Evolutionary conservation across 768 basidiomycete species (phyloP), one percentile per base, ranked within the genome.

Genomic region (Pholiota conissans): DNA sequence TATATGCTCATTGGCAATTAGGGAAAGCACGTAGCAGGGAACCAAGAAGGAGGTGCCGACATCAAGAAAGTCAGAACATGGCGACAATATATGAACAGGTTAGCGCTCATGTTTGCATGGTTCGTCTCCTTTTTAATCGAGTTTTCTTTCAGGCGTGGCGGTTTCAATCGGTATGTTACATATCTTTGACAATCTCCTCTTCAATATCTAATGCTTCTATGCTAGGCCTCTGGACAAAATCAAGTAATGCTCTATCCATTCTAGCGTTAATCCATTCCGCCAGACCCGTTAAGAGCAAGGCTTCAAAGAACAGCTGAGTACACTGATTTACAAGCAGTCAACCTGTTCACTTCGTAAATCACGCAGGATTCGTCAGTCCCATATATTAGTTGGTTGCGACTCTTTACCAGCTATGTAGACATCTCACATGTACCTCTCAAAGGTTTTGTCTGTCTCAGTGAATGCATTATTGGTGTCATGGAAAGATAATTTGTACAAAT

Each of bases 41-140:
- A 96, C 58, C 89, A 95, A 73, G 88, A 90, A 60, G 90, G 88
- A 42, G 65, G 58, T 34, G 81, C 78, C 32, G 72, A 84, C 53
- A 72, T 89, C 63, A 94, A 91, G 80, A 94, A 93, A 75, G 84
- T 83, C 56, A 79, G 93, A 59, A 95, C 93, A 24, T 96, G 94
- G 95, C 81, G 94, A 62, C 96, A 98, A 73, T 99, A 99, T 72
- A 99, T 99, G 96, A 98, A 98, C 71, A 84, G 94, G 85, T 87
- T 64, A 48, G 80, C 59, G n/a, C 34, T 35, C 11, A n/a, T 24
- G 47, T 22, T 27, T 28, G 11, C 6, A 49, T 14, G 7, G 20
- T 24, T 42, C 11, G 45, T 37, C n/a, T 50, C 29, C 45, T 55
- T 4, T 35, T 30, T 54, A 18, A 29, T 35, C 50, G n/a, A 26